A percentile compares a stretch with the other conserved stretches of the same genome.
These are phyloP conservation scores for Fraxinus quadrangulata DNA, from an alignment of 257 asterid species.

Conservation along the genomic window DNA sequence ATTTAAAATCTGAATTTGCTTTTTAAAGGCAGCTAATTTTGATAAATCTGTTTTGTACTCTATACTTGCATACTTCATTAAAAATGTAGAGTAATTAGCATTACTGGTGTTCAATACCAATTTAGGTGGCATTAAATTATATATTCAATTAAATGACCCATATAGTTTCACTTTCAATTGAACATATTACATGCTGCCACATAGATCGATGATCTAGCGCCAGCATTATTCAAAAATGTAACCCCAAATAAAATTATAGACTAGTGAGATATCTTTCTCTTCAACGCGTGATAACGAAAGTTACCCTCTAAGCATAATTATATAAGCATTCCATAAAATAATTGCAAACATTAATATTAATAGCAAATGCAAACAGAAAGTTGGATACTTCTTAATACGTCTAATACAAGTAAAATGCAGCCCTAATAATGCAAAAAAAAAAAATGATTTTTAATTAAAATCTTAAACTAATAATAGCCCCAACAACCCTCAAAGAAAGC, in stretches of 20 bases:
- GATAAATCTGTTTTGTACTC: neutral
- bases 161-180: too few relatives aligned
- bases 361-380: neutral
- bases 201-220: too few relatives aligned
- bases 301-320: constrained; percentile 9
- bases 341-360: neutral
- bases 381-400: neutral
- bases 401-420: constrained; percentile 20
- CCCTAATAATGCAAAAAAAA: neutral
- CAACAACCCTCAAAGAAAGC: constrained; percentile 30
- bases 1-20: too few relatives aligned
- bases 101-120: too few relatives aligned
- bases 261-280: constrained; percentile 18
- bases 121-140: too few relatives aligned
- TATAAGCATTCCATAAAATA: neutral
- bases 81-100: too few relatives aligned
- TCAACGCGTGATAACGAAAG: constrained; percentile 29
- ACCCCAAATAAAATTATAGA: neutral
- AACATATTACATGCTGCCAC: too few relatives aligned
- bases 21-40: neutral
- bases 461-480: constrained; percentile 2
- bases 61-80: too few relatives aligned
- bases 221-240: too few relatives aligned
- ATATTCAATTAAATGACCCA: too few relatives aligned
- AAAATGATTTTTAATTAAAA: neutral